Percentiles rank a stretch among this genome's conserved stretches.
Evolutionary conservation across 2,329 filamentous ascomycete species (phyloP).

Genomic region (Neonectria magnoliae): DNA sequence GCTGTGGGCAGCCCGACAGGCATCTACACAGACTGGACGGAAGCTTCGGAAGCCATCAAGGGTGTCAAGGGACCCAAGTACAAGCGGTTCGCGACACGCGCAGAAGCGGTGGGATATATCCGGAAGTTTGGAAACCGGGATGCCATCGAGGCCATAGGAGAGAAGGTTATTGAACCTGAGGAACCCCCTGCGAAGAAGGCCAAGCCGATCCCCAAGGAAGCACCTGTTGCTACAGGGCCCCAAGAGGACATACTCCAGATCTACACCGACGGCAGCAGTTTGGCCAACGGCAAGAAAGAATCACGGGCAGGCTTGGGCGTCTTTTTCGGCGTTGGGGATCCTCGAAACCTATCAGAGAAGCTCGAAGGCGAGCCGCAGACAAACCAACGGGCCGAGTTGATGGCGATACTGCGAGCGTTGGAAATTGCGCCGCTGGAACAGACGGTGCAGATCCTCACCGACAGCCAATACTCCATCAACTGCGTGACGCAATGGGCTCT

Average conservation of each 20-base stretch:
- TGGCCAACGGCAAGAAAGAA: slow-evolving; percentile 65
- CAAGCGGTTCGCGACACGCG: slow-evolving; percentile 73
- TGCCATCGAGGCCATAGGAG: slow-evolving; percentile 54
- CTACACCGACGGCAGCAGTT: slow-evolving; percentile 72
- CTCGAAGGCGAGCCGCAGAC: slow-evolving; percentile 81
- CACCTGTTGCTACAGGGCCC: slow-evolving; percentile 17
- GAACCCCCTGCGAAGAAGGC: slow-evolving; percentile 38
- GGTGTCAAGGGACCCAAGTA: slow-evolving; percentile 77
- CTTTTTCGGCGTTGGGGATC: slow-evolving; percentile 67
- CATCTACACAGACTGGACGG: slow-evolving; percentile 72
- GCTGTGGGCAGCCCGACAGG: slow-evolving; percentile 67
- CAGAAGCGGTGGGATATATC: slow-evolving; percentile 84
- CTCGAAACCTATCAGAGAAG: slow-evolving; percentile 77
- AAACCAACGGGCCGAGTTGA: slow-evolving; percentile 96
- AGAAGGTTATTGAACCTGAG: slow-evolving; percentile 36
- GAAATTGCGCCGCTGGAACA: slow-evolving; percentile 76
- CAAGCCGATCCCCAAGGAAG: slow-evolving; percentile 43
- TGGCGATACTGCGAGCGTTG: slow-evolving; percentile 84
- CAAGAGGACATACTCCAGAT: slow-evolving; percentile 49
- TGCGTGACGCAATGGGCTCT: slow-evolving; percentile 87
- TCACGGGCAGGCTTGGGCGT: slow-evolving; percentile 71
- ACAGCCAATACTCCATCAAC: slow-evolving; percentile 90
- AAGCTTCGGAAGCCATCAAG: slow-evolving; percentile 77
- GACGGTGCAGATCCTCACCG: slow-evolving; percentile 81
- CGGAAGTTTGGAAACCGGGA: slow-evolving; percentile 56